Evolutionary conservation across 2,329 filamentous ascomycete genomes (phyloP).

Genomic region (Chaetomium olivaceum): DNA sequence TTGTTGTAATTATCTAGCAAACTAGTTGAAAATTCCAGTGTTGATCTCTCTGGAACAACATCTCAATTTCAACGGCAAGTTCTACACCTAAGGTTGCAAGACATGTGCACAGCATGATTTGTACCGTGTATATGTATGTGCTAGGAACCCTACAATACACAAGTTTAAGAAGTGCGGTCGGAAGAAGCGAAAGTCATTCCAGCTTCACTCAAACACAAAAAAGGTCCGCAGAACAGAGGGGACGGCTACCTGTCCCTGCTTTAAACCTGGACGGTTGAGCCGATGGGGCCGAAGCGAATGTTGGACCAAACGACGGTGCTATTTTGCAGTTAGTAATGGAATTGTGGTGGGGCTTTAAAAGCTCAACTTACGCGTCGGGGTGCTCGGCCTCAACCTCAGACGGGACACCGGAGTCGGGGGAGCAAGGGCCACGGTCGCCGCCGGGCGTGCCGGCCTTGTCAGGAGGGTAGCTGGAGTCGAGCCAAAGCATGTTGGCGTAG

Average conservation of each 20-base stretch:
- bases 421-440: conserved; percentile 56
- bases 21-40: no score
- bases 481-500: conserved; percentile 70
- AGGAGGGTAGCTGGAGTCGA: conserved; percentile 66
- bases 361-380: conserved; percentile 42
- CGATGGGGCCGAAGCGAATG: conserved; percentile 59
- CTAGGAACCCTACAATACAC: not conserved
- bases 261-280: conserved; percentile 48
- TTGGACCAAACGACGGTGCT: conserved; percentile 57
- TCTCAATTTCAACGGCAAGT: no score
- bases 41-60: no score
- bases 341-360: not conserved
- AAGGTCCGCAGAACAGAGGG: not conserved
- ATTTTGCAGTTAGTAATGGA: not conserved
- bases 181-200: not conserved
- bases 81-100: no score
- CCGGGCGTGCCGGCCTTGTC: conserved; percentile 46
- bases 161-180: not conserved
- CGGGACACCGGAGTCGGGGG: conserved; percentile 53
- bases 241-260: not conserved
- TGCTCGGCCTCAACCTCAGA: conserved; percentile 48
- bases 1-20: no score
- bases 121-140: not conserved
- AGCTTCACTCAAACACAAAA: not conserved
- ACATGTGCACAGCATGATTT: not conserved